Percentiles rank a stretch among this genome's conserved stretches.
phyloP scores from a whole-genome alignment of 2,329 filamentous ascomycete species.

The Metarhizium brunneum region DNA sequence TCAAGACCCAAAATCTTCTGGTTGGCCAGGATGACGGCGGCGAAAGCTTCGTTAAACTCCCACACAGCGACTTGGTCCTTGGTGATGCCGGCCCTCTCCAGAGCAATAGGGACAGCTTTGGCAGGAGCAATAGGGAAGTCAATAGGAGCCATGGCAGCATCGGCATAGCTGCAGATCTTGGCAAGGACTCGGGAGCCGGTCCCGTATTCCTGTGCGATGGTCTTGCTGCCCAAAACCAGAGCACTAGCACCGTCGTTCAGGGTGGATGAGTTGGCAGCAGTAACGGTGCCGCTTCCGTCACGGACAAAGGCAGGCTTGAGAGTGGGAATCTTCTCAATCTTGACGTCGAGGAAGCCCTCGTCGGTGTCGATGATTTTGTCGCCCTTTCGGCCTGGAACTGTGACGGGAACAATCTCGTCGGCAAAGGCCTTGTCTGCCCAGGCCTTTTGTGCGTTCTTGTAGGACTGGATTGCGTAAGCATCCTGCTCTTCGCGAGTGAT shows the following conservation, averaged over 20 bases:
- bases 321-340: conserved; percentile 74
- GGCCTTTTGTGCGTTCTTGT: conserved; percentile 80
- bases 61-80: conserved; percentile 88
- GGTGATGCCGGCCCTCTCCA: conserved; percentile 80
- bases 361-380: conserved; percentile 71
- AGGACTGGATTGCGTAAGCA: conserved; percentile 79
- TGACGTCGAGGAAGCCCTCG: conserved; percentile 82
- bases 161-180: conserved; percentile 73
- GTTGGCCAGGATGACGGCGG: conserved; percentile 89
- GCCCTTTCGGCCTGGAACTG: conserved; percentile 75
- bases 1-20: conserved; percentile 82
- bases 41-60: conserved; percentile 99
- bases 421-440: conserved; percentile 77
- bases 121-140: conserved; percentile 92
- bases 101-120: conserved; percentile 82
- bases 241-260: conserved; percentile 93
- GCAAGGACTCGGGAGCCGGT: conserved; percentile 74
- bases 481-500: conserved; percentile 84
- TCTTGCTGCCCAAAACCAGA: conserved; percentile 73
- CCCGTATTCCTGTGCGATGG: conserved; percentile 72
- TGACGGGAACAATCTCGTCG: conserved; percentile 85
- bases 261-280: conserved; percentile 87
- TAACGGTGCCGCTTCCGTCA: conserved; percentile 81
- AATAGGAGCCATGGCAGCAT: conserved; percentile 82
- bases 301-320: conserved; percentile 87